Base-by-base conservation (phyloP, 768 basidiomycete genomes). In the Clathrus columnatus region DNA sequence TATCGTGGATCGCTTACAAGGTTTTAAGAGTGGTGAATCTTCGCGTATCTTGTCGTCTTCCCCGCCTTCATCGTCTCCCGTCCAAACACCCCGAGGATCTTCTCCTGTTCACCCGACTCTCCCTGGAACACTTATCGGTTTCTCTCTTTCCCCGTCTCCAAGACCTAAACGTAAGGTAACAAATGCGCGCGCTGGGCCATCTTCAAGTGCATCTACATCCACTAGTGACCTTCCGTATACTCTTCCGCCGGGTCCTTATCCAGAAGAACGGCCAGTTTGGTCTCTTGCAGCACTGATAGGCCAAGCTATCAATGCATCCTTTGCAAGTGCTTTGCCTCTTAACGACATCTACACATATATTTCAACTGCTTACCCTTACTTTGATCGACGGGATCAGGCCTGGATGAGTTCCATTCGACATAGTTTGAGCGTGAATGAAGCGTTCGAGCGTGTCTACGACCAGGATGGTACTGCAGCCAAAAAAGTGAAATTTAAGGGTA, bases 331-430 rank as follows among this genome's bases (percentile, higher is more conserved):
- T 51, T 82, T 97, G 50, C 91, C 91, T 1, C 76, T 98, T 23
- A 89, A 94, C 67, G 92, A 98, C 67, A 96, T 99, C 60, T 98
- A 98, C 65, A 85, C 90, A 65, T 99, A 82, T 80, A 94, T 99
- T 63, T 91, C 90, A 46, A 88, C 87, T 42, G 89, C 90, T 7
- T 94, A 92, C 69, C 94, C 96, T 6, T 84, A 85, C 65, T 99
- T 91, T 72, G 91, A 91, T 69, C 85, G 88, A 56, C 86, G 87
- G 20, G 93, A 97, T 63, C 81, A 86, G 3, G 95, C 92, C 5
- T 98, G 95, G 95, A 93, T 94, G 83, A 96, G 96, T 69, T 94
- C 91, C 54, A 91, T 98, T 57, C 81, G 95, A n/a, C 94, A 98
- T 69, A 93, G 94, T 48, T 77, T 98, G 23, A 92, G 89, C 60